phyloP scores from a whole-genome alignment of 2,329 filamentous ascomycete genomes.

The Penicillium sp. region DNA sequence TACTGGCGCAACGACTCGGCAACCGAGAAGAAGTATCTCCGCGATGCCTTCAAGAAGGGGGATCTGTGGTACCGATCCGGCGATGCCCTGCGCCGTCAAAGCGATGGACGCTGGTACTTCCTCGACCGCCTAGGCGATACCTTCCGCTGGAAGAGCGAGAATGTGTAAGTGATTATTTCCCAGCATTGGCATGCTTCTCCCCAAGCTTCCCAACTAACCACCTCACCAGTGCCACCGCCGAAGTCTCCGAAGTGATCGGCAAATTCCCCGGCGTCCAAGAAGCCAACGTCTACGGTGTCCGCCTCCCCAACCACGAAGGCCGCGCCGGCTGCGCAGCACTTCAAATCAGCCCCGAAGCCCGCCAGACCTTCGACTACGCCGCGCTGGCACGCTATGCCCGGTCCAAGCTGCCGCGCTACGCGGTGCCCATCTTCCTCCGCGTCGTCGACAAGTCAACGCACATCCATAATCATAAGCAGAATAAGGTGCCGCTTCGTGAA shows the following conservation, averaged over 20 bases:
- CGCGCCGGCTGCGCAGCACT: constrained; percentile 64
- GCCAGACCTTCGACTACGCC: constrained; percentile 59
- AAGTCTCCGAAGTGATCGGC: constrained; percentile 66
- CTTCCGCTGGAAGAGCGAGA: constrained; percentile 73
- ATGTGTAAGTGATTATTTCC: constrained; percentile 50
- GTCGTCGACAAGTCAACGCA: constrained; percentile 52
- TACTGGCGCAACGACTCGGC: constrained; percentile 70
- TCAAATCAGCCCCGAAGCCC: constrained; percentile 56
- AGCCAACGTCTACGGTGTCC: constrained; percentile 71
- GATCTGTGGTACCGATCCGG: constrained; percentile 70
- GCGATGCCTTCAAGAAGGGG: constrained; percentile 65
- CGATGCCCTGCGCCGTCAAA: constrained; percentile 63
- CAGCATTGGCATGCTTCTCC: too few relatives aligned
- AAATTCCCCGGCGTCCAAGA: constrained; percentile 61
- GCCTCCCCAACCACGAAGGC: constrained; percentile 66
- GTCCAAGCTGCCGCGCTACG: constrained; percentile 67
- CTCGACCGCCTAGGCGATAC: constrained; percentile 71
- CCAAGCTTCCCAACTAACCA: background rate
- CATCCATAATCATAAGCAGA: constrained; percentile 74
- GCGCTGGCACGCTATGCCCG: constrained; percentile 61
- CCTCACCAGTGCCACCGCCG: constrained; percentile 54
- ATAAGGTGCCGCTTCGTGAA: constrained; percentile 69
- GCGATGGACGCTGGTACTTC: constrained; percentile 69
- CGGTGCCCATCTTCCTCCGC: constrained; percentile 72
- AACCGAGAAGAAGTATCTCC: constrained; percentile 65